Base-by-base conservation (phyloP, 768 basidiomycete genomes). In the Coprinopsis strossmayeri region DNA sequence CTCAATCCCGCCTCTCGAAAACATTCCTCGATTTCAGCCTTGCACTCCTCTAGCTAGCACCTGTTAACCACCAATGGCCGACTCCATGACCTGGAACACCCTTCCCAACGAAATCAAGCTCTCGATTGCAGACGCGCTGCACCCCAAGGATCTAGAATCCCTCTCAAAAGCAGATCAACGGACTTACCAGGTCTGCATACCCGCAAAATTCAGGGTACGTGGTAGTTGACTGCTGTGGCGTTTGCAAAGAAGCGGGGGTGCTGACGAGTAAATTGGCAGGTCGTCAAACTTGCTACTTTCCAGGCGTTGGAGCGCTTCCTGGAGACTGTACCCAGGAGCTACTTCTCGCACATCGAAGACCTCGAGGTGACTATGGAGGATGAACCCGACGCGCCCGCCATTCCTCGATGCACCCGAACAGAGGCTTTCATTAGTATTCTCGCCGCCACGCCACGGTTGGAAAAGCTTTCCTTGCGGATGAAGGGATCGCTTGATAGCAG, bases 71-170 rank as follows among this genome's bases (percentile, higher is more conserved):
- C 41, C 35, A n/a, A 52, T 45, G 43, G 25, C 43, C 15, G n/a
- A 32, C 7, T 32, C 27, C 48, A 23, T 12, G 13, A 24, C 52
- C 55, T 87, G 85, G 85, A 57, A 70, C 52, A 43, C 61, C 20
- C 80, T 88, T 54, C 86, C 86, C 38, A 67, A 69, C 0, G 86
- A 88, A 54, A 78, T 88, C 62, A 79, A 78, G 64, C 70, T 82
- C 55, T 66, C 74, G 23, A 56, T 88, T 61, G 64, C 82, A 39
- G 74, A 69, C 37, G 59, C 64, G 50, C 73, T 86, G 53, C 70
- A 70, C 39, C 54, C 60, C 18, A 49, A 58, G 52, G 76, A 78
- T 49, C 62, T 77, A 27, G 64, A 69, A 20, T 59, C 72, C 0
- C 69, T 86, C 52, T 68, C 84, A 15, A 56, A 60, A 13, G 75